These are phyloP conservation scores for Colletotrichum sp. DNA, from an alignment of 2,329 filamentous ascomycete genomes.

Conservation along the genomic window DNA sequence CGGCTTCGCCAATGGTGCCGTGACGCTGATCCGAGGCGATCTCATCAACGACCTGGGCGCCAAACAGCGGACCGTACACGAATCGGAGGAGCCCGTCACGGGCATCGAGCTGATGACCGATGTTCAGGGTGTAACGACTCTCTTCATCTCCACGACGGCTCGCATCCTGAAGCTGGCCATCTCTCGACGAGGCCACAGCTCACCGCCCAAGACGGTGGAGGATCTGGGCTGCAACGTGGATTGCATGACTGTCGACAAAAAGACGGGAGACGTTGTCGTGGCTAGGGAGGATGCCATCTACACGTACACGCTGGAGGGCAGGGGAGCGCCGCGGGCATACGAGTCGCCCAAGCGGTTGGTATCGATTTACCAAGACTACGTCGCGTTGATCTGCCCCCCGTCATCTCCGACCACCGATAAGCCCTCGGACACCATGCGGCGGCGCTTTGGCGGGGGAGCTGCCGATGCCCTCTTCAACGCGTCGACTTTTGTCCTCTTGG, in stretches of 20 bases:
- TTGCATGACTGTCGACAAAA: conserved; percentile 88
- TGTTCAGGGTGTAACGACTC: conserved; percentile 64
- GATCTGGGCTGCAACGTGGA: conserved; percentile 90
- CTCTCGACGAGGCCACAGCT: conserved; percentile 86
- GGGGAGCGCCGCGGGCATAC: conserved; percentile 87
- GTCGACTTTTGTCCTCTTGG: conserved; percentile 88
- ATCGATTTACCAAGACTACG: conserved; percentile 81
- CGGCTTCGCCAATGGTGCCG: conserved; percentile 93
- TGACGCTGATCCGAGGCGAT: conserved; percentile 92
- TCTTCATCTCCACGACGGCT: conserved; percentile 92
- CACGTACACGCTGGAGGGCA: conserved; percentile 84
- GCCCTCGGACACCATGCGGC: conserved; percentile 64
- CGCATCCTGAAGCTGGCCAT: conserved; percentile 87
- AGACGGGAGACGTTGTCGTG: conserved; percentile 86
- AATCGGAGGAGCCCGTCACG: conserved; percentile 95
- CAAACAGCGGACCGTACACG: conserved; percentile 92
- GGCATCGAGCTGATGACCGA: conserved; percentile 79
- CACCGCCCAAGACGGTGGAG: conserved; percentile 86
- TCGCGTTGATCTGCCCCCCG: conserved; percentile 84
- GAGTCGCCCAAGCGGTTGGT: conserved; percentile 89
- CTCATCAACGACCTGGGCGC: conserved; percentile 94
- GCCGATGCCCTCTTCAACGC: conserved; percentile 84
- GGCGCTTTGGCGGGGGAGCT: conserved; percentile 72
- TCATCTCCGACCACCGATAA: conserved; percentile 54
- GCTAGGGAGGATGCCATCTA: conserved; percentile 95